Evolutionary conservation across 2,329 filamentous ascomycete species (phyloP), one percentile per base, ranked within the genome.

Genomic region (Onygena corvina): DNA sequence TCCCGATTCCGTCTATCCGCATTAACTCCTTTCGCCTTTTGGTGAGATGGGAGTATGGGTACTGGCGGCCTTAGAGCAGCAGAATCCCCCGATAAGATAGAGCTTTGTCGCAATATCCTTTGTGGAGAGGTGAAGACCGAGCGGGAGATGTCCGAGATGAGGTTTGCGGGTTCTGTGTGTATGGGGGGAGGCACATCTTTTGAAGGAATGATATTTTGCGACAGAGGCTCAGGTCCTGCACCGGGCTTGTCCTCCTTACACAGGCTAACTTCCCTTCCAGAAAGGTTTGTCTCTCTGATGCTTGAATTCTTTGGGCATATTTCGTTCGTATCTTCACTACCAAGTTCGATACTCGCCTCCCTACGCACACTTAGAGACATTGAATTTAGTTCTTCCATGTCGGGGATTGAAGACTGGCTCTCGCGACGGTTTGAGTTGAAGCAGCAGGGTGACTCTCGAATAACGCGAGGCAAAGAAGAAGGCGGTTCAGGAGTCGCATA

Each of bases 271-370:
- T 27, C 38, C 9, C 16, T 23, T 42, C 8, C 12, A 16, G 27
- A 42, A 27, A n/a, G 21, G 8, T 11, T 27, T 20, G 21, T 23
- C 23, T 42, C 12, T 25, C 38, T 42, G 7, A 4, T 29, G 12
- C 1, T 7, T 7, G 14, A n/a, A 14, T 42, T 42, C 25, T 20
- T 42, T 11, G 23, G 9, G 16, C 25, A 16, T 35, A 34, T n/a
- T 18, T 8, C 8, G 21, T 25, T n/a, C 6, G 30, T 11, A 1
- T n/a, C 12, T 18, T 48, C 31, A 31, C 12, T 61, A 58, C 45
- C 62, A 59, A 50, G 42, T 30, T 46, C 42, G 4, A 46, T 21
- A 46, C 42, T 46, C 4, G 30, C 42, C 42, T 27, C 33, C n/a
- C 25, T 8, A 20, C 21, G 27, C 30, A 14, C 6, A 14, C 16